These are phyloP conservation scores for Didymosphaeria variabile DNA, from an alignment of 2,329 filamentous ascomycete species.

Conservation along the genomic window DNA sequence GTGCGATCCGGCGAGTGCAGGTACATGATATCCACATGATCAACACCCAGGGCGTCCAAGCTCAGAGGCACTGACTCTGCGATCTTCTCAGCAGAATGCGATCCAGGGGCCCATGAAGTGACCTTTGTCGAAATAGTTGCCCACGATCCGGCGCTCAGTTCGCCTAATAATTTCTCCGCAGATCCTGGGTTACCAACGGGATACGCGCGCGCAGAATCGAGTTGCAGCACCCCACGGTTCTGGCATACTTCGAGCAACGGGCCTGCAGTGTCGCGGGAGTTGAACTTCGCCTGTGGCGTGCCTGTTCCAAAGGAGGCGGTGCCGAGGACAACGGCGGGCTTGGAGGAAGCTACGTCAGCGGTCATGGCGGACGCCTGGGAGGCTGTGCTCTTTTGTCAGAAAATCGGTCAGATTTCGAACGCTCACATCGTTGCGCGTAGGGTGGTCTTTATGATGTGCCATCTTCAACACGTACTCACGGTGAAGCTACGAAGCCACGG, in stretches of 20 bases:
- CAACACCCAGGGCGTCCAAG: not conserved
- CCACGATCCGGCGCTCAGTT: not conserved
- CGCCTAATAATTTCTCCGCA: conserved; percentile 1
- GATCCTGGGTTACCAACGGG: not conserved
- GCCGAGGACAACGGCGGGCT: conserved; percentile 13
- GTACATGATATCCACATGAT: conserved; percentile 24
- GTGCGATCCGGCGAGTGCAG: conserved; percentile 26
- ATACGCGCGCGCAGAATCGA: conserved; percentile 5
- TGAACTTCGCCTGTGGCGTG: conserved; percentile 18
- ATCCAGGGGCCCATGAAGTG: not conserved
- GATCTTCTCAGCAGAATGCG: conserved; percentile 4
- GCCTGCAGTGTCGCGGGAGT: conserved; percentile 4
- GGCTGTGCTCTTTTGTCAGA: not conserved
- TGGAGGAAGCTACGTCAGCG: not conserved
- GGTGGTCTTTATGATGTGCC: not conserved
- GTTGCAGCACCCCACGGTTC: not conserved
- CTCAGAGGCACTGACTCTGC: conserved; percentile 1
- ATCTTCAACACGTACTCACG: not conserved
- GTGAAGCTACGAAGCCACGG: not conserved
- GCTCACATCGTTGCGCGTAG: not conserved
- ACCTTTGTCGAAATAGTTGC: conserved; percentile 1
- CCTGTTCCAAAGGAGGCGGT: conserved; percentile 16
- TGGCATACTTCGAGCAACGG: conserved; percentile 8
- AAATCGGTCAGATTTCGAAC: not conserved
- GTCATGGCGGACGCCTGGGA: conserved; percentile 2